Percentiles rank a stretch among this genome's conserved stretches.
Conservation (phyloP, 169 alveolate species). For the Cryptosporidium muris region DNA sequence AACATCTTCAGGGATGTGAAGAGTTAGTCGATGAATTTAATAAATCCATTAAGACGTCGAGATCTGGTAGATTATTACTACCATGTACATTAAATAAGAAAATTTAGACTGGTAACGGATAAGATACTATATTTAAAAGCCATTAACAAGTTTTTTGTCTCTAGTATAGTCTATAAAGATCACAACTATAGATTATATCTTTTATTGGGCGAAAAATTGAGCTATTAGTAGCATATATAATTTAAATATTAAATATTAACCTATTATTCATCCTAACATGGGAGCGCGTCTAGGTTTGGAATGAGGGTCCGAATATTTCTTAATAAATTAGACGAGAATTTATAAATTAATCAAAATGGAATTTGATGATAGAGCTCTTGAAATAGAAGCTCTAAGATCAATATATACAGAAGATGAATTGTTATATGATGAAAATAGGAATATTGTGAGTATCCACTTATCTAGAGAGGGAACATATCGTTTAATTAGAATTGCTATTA, state of each 20-base stretch:
- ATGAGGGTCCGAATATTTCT: no score
- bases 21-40: conserved; percentile 48
- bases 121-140: no score
- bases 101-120: neutral
- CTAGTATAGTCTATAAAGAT: no score
- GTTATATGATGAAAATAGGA: conserved; percentile 2
- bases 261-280: no score
- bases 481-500: neutral
- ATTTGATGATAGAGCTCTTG: conserved; percentile 47
- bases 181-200: no score
- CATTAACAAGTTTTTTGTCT: no score
- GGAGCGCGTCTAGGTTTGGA: no score
- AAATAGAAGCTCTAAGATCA: conserved; percentile 51
- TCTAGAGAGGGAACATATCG: conserved; percentile 16
- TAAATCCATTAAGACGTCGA: conserved; percentile 44
- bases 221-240: no score
- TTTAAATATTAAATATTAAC: no score
- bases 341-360: neutral
- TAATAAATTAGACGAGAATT: neutral
- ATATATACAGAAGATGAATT: conserved; percentile 55
- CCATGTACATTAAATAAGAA: conserved; percentile 41
- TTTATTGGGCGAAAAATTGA: no score
- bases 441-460: conserved; percentile 12
- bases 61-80: conserved; percentile 67
- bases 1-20: conserved; percentile 63